Percentiles rank a stretch among this genome's conserved stretches.
Evolutionary conservation across 495 filamentous ascomycete genomes (phyloP).

Genomic region (Terfezia boudieri): DNA sequence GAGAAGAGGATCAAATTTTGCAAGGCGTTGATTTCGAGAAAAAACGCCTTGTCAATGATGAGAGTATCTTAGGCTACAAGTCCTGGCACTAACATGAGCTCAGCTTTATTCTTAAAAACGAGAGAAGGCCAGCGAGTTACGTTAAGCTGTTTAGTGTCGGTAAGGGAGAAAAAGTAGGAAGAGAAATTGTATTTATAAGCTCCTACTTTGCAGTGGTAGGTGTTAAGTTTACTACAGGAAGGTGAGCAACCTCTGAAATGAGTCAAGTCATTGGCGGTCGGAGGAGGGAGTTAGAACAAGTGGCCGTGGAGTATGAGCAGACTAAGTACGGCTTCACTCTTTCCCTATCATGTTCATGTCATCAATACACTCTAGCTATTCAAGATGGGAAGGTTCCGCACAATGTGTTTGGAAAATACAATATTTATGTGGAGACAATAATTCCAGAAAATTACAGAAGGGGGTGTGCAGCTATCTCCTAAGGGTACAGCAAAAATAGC

Average conservation of each 20-base stretch:
- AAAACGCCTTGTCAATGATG: neutral
- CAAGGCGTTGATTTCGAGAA: conserved; percentile 3
- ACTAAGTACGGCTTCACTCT: conserved; percentile 20
- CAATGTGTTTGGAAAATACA: conserved; percentile 92
- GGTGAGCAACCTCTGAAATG: conserved; percentile 60
- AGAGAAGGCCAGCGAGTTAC: conserved; percentile 43
- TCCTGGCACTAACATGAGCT: neutral
- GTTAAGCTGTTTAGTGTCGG: conserved; percentile 55
- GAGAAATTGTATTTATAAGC: conserved; percentile 41
- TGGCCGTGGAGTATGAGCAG: conserved; percentile 32
- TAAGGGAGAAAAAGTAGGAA: conserved; percentile 39
- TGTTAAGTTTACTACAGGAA: neutral
- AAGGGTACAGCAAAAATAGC: conserved; percentile 57
- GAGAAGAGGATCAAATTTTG: conserved; percentile 39
- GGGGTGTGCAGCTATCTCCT: conserved; percentile 61
- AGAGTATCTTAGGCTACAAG: conserved; percentile 14
- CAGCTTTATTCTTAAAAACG: conserved; percentile 60
- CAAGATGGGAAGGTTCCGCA: conserved; percentile 69
- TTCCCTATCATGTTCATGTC: neutral
- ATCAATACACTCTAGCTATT: conserved; percentile 46
- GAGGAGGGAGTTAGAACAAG: conserved; percentile 75
- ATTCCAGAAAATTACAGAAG: conserved; percentile 62
- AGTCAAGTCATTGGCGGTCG: conserved; percentile 73
- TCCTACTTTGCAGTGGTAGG: neutral
- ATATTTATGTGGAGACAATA: conserved; percentile 86